A percentile compares a stretch with the other conserved stretches of the same genome.
phyloP scores from a whole-genome alignment of 2,329 filamentous ascomycete species.

The Fusarium anthophilum region DNA sequence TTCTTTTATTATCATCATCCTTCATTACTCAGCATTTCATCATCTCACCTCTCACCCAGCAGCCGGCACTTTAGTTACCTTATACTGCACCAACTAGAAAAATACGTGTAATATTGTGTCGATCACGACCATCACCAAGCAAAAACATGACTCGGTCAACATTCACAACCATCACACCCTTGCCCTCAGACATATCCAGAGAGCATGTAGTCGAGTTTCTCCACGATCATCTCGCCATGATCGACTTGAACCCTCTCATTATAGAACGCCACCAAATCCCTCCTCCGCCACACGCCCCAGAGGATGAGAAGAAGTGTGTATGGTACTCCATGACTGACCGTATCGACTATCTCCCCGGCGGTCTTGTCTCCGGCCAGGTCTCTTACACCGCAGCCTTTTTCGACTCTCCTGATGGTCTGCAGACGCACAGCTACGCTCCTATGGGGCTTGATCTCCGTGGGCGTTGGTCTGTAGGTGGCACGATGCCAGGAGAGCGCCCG shows the following conservation, averaged over 20 bases:
- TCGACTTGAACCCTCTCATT: constrained; percentile 86
- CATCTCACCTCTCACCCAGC: not conserved
- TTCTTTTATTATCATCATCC: not conserved
- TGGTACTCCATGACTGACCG: constrained; percentile 87
- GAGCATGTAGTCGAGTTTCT: constrained; percentile 78
- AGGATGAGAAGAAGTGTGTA: constrained; percentile 75
- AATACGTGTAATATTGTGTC: not conserved
- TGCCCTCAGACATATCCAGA: constrained; percentile 74
- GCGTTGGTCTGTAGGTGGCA: constrained; percentile 80
- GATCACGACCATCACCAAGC: constrained; percentile 15
- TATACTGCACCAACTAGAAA: not conserved
- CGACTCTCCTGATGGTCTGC: constrained; percentile 75
- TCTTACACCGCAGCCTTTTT: constrained; percentile 85
- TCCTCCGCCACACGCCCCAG: constrained; percentile 70
- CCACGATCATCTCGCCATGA: constrained; percentile 83
- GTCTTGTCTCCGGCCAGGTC: constrained; percentile 71
- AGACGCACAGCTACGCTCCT: constrained; percentile 86
- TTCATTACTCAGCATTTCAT: constrained; percentile 8
- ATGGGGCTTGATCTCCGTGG: constrained; percentile 81
- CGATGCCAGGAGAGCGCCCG: constrained; percentile 73
- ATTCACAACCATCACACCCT: constrained; percentile 82
- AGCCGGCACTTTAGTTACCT: not conserved
- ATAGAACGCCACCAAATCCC: constrained; percentile 75
- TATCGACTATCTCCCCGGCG: constrained; percentile 78
- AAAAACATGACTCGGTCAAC: constrained; percentile 56